Conservation (phyloP, 2,329 filamentous ascomycete genomes). For the Pseudogymnoascus sp. region DNA sequence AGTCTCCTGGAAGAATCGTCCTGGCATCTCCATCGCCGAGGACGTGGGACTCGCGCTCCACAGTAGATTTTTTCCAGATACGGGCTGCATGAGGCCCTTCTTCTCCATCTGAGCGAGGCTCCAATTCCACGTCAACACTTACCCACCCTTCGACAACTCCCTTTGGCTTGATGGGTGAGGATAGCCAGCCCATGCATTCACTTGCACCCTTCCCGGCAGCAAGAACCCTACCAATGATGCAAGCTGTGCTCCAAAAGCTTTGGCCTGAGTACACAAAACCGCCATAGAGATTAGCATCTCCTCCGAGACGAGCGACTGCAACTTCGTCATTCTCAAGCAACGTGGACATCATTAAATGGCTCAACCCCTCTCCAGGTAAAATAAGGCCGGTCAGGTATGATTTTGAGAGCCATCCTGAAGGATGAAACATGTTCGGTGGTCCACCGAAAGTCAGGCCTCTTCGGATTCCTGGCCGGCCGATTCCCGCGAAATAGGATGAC, state of each 20-base stretch:
- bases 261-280: conserved; percentile 57
- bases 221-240: conserved; percentile 57
- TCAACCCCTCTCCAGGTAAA: conserved; percentile 55
- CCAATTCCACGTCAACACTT: conserved; percentile 48
- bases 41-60: conserved; percentile 55
- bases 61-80: conserved; percentile 51
- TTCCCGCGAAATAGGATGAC: conserved; percentile 27
- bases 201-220: conserved; percentile 54
- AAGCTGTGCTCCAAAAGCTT: conserved; percentile 64
- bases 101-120: conserved; percentile 41
- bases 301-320: conserved; percentile 51
- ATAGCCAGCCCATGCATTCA: conserved; percentile 64
- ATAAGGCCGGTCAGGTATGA: conserved; percentile 60
- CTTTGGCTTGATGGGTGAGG: conserved; percentile 49
- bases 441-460: conserved; percentile 30
- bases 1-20: conserved; percentile 53
- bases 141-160: conserved; percentile 51
- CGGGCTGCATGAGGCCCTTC: conserved; percentile 48
- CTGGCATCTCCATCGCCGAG: conserved; percentile 50
- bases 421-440: conserved; percentile 50
- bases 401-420: conserved; percentile 60
- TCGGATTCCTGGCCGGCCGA: conserved; percentile 19
- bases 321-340: conserved; percentile 57
- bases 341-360: conserved; percentile 59
- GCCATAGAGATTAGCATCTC: conserved; percentile 55